Conservation (phyloP, 768 basidiomycete genomes). For the Termitomyces sp. region DNA sequence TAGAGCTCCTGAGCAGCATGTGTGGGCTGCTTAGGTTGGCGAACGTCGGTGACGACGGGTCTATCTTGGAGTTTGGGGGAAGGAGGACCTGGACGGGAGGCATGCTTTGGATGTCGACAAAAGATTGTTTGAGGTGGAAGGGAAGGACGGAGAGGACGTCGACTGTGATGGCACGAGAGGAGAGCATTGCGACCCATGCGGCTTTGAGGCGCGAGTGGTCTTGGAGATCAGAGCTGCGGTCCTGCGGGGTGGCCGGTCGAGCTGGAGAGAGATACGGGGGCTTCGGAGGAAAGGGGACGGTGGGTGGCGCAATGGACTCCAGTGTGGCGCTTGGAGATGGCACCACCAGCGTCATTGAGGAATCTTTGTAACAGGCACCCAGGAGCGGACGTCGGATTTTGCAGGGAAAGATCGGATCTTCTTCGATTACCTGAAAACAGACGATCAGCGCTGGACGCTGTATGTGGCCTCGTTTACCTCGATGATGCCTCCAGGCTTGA, state of each 20-base stretch:
- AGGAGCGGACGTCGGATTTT: conserved; percentile 17
- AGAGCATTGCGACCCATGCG: conserved; percentile 68
- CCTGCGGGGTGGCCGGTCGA: conserved; percentile 11
- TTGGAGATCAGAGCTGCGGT: conserved; percentile 35
- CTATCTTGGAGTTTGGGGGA: conserved; percentile 41
- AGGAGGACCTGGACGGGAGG: conserved; percentile 46
- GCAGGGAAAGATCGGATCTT: conserved; percentile 68
- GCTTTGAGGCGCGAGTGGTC: conserved; percentile 58
- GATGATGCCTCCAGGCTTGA: conserved; percentile 55
- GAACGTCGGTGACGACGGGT: background rate
- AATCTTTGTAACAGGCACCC: background rate
- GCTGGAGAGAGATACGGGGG: no score
- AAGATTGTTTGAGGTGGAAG: conserved; percentile 56
- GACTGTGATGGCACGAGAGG: conserved; percentile 48
- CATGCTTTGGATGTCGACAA: conserved; percentile 46
- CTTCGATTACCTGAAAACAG: conserved; percentile 59
- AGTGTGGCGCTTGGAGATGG: no score
- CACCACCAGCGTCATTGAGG: conserved; percentile 13
- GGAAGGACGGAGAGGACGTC: conserved; percentile 57
- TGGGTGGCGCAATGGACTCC: no score
- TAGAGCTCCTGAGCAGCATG: background rate
- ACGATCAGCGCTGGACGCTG: background rate
- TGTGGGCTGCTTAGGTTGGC: background rate
- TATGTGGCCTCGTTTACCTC: conserved; percentile 43
- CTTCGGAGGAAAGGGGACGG: no score